Conservation (phyloP, 2,329 filamentous ascomycete genomes). For the Myriosclerotinia duriaeana region DNA sequence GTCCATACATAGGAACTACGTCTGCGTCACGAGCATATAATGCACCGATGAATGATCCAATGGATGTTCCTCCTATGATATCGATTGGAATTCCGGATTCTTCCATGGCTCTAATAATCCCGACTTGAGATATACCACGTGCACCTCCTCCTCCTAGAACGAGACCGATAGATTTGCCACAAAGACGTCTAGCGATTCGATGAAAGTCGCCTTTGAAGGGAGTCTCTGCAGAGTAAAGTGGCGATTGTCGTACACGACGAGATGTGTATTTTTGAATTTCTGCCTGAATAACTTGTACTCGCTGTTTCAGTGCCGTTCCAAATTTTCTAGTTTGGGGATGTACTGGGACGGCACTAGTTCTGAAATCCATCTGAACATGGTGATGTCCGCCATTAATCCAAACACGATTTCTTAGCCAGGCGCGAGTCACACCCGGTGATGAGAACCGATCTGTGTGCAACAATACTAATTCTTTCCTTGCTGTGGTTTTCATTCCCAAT, state of each 20-base stretch:
- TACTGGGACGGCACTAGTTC: conserved; percentile 71
- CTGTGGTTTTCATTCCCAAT: conserved; percentile 94
- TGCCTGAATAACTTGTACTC: conserved; percentile 90
- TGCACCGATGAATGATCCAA: conserved; percentile 91
- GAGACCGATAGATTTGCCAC: conserved; percentile 90
- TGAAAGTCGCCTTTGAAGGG: conserved; percentile 97
- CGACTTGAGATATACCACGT: conserved; percentile 86
- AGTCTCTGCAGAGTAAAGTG: conserved; percentile 86
- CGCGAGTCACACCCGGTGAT: conserved; percentile 75
- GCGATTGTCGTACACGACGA: conserved; percentile 81
- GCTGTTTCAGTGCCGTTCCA: conserved; percentile 82
- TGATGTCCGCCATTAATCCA: conserved; percentile 99
- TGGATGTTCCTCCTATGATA: conserved; percentile 91
- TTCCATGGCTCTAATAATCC: conserved; percentile 91
- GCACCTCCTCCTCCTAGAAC: conserved; percentile 94
- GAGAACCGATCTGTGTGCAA: conserved; percentile 89
- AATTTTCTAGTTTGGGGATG: conserved; percentile 75
- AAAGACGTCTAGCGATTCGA: conserved; percentile 81
- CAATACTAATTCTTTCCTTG: conserved; percentile 86
- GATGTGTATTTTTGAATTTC: conserved; percentile 99
- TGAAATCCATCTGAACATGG: conserved; percentile 93
- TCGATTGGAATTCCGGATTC: conserved; percentile 96
- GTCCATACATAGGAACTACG: conserved; percentile 92
- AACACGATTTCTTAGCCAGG: conserved; percentile 87
- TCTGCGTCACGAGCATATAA: conserved; percentile 96